These are phyloP conservation scores for Puya raimondii DNA, from an alignment of 176 grass and related monocot genomes.

Conservation along the genomic window DNA sequence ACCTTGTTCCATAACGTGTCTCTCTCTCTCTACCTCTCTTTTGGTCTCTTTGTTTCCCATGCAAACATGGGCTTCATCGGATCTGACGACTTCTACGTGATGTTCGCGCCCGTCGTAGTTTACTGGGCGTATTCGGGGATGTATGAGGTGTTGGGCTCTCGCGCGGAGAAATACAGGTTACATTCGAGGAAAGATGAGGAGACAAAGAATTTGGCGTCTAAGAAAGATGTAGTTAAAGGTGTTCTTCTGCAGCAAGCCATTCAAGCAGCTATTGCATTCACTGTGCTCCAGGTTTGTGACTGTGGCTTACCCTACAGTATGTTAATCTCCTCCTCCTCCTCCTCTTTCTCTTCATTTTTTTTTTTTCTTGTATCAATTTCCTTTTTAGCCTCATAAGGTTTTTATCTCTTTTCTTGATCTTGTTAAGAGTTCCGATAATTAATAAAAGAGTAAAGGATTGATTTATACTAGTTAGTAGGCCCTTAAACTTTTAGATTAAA, in stretches of 20 bases:
- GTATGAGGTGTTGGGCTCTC: conserved; percentile 41
- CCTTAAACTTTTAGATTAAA: too few relatives aligned
- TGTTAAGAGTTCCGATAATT: too few relatives aligned
- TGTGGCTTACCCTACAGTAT: background rate
- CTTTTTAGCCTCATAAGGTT: background rate
- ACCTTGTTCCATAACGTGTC: too few relatives aligned
- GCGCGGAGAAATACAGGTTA: conserved; percentile 50
- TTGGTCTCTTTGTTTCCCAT: background rate
- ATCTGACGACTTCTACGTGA: conserved; percentile 29
- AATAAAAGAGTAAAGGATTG: too few relatives aligned
- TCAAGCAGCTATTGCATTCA: conserved; percentile 40
- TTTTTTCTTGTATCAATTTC: background rate
- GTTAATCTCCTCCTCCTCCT: background rate
- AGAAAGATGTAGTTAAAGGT: conserved; percentile 42
- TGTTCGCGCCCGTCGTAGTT: conserved; percentile 38
- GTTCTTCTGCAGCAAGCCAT: conserved; percentile 79
- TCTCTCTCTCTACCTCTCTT: background rate
- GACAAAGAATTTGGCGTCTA: conserved; percentile 54
- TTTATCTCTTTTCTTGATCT: too few relatives aligned
- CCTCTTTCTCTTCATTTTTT: background rate
- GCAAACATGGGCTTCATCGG: conserved; percentile 16
- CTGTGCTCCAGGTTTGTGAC: conserved; percentile 32
- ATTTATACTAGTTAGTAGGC: too few relatives aligned
- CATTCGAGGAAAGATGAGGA: conserved; percentile 62
- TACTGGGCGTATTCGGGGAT: conserved; percentile 72